Percentiles rank a stretch among this genome's conserved stretches.
Evolutionary conservation across 495 filamentous ascomycete genomes (phyloP).

Genomic region (Penicillium daleae): DNA sequence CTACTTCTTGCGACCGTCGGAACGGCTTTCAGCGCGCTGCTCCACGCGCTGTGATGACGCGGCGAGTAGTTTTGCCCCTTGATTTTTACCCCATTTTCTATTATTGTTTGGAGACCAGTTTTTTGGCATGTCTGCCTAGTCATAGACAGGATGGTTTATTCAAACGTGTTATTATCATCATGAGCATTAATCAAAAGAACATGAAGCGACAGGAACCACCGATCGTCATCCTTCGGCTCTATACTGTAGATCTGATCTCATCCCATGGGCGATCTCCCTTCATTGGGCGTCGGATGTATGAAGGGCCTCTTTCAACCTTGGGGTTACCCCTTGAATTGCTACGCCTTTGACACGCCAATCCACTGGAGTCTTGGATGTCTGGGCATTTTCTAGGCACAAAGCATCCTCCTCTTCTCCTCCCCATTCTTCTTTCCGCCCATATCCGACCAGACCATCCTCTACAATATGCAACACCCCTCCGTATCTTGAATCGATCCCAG

Average conservation of each 20-base stretch:
- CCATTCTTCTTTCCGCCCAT: background rate
- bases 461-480: background rate
- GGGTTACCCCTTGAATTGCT: constrained; percentile 17
- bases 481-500: background rate
- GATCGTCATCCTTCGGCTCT: background rate
- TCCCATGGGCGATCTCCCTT: constrained; percentile 14
- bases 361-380: background rate
- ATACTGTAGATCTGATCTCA: constrained; percentile 6
- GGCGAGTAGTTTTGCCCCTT: constrained; percentile 6
- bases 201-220: background rate
- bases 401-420: background rate
- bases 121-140: background rate
- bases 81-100: background rate
- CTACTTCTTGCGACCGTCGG: constrained; percentile 13
- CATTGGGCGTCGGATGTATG: constrained; percentile 21
- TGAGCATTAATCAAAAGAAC: background rate
- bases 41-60: constrained; percentile 13
- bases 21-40: constrained; percentile 5
- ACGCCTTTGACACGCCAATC: background rate
- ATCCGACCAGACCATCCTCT: constrained; percentile 5
- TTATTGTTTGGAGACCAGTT: background rate
- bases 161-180: background rate
- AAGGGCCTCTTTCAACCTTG: constrained; percentile 15
- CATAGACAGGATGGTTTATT: background rate
- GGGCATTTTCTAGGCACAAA: background rate